Base-by-base conservation (phyloP, 768 basidiomycete species). In the Paxillus rubicundulus region DNA sequence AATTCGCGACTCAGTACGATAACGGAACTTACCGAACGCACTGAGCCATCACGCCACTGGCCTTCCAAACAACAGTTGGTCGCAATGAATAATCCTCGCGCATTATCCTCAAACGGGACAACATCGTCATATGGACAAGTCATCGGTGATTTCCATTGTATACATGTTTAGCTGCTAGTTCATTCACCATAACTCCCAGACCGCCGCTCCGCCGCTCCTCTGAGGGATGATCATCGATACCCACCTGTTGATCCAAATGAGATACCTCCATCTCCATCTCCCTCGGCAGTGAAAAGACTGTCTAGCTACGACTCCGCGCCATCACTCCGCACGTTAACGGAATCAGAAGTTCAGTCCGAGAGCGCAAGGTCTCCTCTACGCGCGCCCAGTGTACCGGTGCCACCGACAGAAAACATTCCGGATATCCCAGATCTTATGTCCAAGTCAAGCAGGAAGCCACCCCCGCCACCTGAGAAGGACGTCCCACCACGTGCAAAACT, bases 51-150 rank as follows among this genome's bases (percentile, higher is more conserved):
- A 13, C 74, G 76, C 14, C 71, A 73, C 38, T 78, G 77, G 74
- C 74, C 74, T 27, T 71, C 76, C 27, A 69, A 70, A 37, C 73
- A 73, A 47, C 72, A 74, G 37, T 68, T 74, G 28, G 56, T 69
- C 30, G 62, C 70, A 37, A 71, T 74, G 50, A 70, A 72, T 50
- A 70, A 71, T 18, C 72, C 75, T 13, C 74, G 75, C 28, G 70
- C 77, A 18, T 64, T 61, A 36, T 66, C 63, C 44, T 68, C 64
- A 10, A 65, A 41, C 12, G 62, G 55, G 45, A 71, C 73, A 20
- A 76, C 74, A 1, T 82, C 85, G 13, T 83, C 84, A 1, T 89
- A 89, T 58, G 87, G 86, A 4, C 75, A 78, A 54, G 65, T 82
- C 17, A 72, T 88, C 43, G 81, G 86, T 82, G 58, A 51, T 81